Base-by-base conservation (phyloP, 2,329 filamentous ascomycete genomes). In the Xylariaceae sp. region DNA sequence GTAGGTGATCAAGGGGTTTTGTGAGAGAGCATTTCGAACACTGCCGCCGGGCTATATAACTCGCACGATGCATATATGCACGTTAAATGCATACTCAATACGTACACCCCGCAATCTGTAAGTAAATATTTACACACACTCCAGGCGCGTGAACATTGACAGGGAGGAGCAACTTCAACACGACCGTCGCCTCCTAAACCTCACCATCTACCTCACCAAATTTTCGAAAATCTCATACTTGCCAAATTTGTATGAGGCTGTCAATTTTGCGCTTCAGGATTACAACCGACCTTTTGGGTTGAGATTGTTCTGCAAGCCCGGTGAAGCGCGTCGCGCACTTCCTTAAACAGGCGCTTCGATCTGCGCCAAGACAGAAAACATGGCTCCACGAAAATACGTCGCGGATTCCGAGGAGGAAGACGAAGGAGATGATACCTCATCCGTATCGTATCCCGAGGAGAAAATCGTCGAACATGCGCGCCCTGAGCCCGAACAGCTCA, bases 401-500 rank as follows among this genome's bases (percentile, higher is more conserved):
- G 72, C 70, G 18, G 72, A 74, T 60, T 74, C 72, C 6, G 72
- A 74, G 53, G 72, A 73, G 54, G 69, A 72, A 51, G 69, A 71
- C 41, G 67, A 64, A 6, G 56, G 35, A 7, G 70, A 65, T 1
- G 63, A 65, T 37, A 47, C 49, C 23, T 30, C 23, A 34, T 50
- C 55, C 17, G 52, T 63, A 53, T 64, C 63, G 48, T 63, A 65
- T 56, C 51, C 48, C 10, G 61, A 39, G 51, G 59, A 59, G 5
- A 30, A 5, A 4, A 5, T 30, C 23, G 23, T 30, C 41, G 58
- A 64, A 8, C 30, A 49, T 59, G 50, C 51, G 18, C 60, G 58
- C n/a, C 70, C 68, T 9, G 67, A 70, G 18, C 63, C 68, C 53
- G 70, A 72, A 54, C 68, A 67, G 50, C 62, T 73, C 45, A 72